Percentiles rank a stretch among this genome's conserved stretches.
phyloP scores from a whole-genome alignment of 176 grass and related monocot species.

The Stipa capillata region DNA sequence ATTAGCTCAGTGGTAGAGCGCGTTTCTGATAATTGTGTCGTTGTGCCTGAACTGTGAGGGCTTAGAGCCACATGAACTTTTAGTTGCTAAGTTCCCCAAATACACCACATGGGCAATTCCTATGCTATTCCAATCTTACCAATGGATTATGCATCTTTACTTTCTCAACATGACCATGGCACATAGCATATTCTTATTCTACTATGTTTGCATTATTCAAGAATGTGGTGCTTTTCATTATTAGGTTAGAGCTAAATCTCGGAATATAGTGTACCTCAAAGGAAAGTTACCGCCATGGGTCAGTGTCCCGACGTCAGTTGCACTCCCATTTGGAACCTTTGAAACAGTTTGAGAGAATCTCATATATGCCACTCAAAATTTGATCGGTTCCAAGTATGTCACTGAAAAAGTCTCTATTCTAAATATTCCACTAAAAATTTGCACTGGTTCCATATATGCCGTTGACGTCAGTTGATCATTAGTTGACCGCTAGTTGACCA shows the following conservation, averaged over 20 bases:
- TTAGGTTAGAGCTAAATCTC: conserved; percentile 92
- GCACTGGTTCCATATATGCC: too few species aligned
- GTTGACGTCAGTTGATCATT: too few species aligned
- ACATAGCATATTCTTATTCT: neutral
- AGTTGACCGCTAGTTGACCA: too few species aligned
- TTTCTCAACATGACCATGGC: neutral
- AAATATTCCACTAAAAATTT: too few species aligned
- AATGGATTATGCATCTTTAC: neutral
- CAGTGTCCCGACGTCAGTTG: conserved; percentile 84
- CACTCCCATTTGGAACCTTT: conserved; percentile 87
- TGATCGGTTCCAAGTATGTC: too few species aligned
- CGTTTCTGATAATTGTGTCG: too few species aligned
- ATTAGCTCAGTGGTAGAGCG: too few species aligned
- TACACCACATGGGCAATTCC: conserved; percentile 21
- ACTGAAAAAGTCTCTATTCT: too few species aligned
- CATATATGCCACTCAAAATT: too few species aligned
- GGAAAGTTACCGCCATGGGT: conserved; percentile 89
- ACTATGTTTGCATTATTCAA: neutral
- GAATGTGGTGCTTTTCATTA: conserved; percentile 10
- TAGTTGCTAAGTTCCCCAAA: conserved; percentile 34
- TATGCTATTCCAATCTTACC: neutral
- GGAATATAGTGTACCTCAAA: conserved; percentile 84
- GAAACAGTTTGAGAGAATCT: too few species aligned
- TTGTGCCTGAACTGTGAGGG: too few species aligned
- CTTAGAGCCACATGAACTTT: too few species aligned